A percentile compares a stretch with the other conserved stretches of the same genome.
Conservation (phyloP, 2,329 filamentous ascomycete species). For the Xylariales sp. region DNA sequence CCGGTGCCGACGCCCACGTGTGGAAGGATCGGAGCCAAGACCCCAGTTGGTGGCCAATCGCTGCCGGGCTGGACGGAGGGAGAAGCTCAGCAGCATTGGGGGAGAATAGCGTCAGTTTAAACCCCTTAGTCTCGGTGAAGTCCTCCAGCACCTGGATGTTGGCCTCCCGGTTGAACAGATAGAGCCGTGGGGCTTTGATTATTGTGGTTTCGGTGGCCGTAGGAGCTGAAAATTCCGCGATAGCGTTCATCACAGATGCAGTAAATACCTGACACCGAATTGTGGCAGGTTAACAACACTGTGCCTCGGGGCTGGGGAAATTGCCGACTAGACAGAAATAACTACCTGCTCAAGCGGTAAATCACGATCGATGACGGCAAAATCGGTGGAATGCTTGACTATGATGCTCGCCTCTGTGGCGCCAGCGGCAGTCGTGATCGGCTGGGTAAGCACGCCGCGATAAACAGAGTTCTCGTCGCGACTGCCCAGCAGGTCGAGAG, state of each 20-base stretch:
- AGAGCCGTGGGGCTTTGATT: constrained; percentile 27
- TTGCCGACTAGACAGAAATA: too few relatives aligned
- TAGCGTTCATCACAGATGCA: too few relatives aligned
- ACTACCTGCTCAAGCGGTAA: constrained; percentile 31
- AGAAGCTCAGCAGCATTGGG: constrained; percentile 9
- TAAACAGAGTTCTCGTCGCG: constrained; percentile 37
- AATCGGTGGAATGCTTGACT: constrained; percentile 31
- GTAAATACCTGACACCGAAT: too few relatives aligned
- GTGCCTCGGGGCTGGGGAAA: constrained; percentile 26
- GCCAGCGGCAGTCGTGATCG: constrained; percentile 11
- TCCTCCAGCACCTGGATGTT: constrained; percentile 33
- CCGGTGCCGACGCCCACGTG: constrained; percentile 21
- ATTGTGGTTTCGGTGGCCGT: constrained; percentile 10
- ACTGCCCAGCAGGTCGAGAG: constrained; percentile 26
- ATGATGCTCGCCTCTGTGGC: constrained; percentile 22
- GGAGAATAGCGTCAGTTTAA: constrained; percentile 27
- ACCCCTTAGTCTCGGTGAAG: constrained; percentile 23
- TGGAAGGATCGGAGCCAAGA: constrained; percentile 32
- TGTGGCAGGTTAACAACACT: too few relatives aligned
- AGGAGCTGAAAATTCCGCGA: constrained; percentile 22
- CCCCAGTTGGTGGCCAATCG: constrained; percentile 22
- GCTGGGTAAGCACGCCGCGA: constrained; percentile 26
- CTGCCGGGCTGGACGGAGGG: constrained; percentile 7
- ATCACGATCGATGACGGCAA: constrained; percentile 25
- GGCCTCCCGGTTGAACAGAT: constrained; percentile 23